Base-by-base conservation (phyloP, 768 basidiomycete species). In the Cantharellus anzutake region DNA sequence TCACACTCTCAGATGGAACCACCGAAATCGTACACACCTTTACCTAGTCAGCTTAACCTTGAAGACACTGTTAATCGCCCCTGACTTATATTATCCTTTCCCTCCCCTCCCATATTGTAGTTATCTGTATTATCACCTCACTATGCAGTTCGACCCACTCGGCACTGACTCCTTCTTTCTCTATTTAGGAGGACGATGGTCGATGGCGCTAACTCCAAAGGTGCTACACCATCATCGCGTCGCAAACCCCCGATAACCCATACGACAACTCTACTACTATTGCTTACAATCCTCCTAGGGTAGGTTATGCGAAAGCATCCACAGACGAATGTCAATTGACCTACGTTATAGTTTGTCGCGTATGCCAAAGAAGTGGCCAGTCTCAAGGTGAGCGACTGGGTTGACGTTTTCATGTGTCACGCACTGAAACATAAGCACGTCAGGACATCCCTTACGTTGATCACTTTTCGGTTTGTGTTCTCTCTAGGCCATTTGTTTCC, bases 151-250 rank as follows among this genome's bases (percentile, higher is more conserved):
- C 44, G 1, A 29, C 29, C 44, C 44, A 29, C 11, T 29, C 44
- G 44, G 29, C 20, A 48, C 29, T 48, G 29, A 55, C 38, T 37
- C 42, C 2, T 4, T 35, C 1, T 3, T 57, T 60, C 41, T 59
- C 16, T 16, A 5, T 56, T 4, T 29, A 14, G 35, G 38, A 5
- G 41, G 59, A 57, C 5, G 39, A 60, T 59, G n/a, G 70, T 73
- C 56, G 72, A 68, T 41, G 63, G 71, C 4, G 64, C 77, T 53
- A 68, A 73, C 63, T 63, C 73, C 0, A 77, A 77, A 65, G 77
- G 77, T 16, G 75, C 72, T 41, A 75, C 71, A 38, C 71, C 73
- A 76, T 78, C 59, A 67, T 78, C 5, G 74, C 74, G 7, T 73
- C 75, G 2, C 74, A 75, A 60, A 78, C 77, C 2, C 77, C 77